Evolutionary conservation across 1,284 basidiomycete genomes (phyloP), one percentile per base, ranked within the genome.

Genomic region (Sanguinoderma infundibulare): DNA sequence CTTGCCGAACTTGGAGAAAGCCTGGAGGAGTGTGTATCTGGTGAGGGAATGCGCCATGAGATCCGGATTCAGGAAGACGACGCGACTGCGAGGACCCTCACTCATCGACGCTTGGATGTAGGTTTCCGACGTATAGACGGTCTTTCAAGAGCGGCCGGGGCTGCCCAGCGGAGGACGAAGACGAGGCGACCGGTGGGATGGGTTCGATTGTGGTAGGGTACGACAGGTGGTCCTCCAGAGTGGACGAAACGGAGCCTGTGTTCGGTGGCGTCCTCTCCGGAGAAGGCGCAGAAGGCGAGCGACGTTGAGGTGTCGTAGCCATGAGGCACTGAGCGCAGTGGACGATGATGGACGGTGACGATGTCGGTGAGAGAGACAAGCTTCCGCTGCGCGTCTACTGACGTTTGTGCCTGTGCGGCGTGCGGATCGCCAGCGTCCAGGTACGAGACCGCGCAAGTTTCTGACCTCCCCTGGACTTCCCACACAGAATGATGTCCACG

Each of bases 1-100:
- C 75, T 93, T 95, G 64, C 97, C 97, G 72, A 90, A 95, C 76
- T 93, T 96, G 46, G 89, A 85, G 76, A 98, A 98, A 35, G 96
- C 78, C 74, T 96, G 92, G 24, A 98, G 85, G 35, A 98, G 83
- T 7, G 92, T 82, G 75, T 95, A 94, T 77, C 93, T 95, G 65
- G 44, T 22, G 34, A 28, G 28, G 10, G 49, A 6, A 20, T 47
- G 35, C 17, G 36, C 6, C 26, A 52, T 52, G 38, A 44, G 39
- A 52, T 17, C 30, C 8, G 17, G 8, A 26, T 20, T 14, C 26
- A 6, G 38, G 5, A 22, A 5, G n/a, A 30, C 22, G 20, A 34
- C 52, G 22, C 52, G 9, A 0, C 12, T 35, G 22, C 30, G n/a
- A 15, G 6, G 2, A 44, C 15, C 59, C 90, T 72, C 66, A 96